Evolutionary conservation across 208 protist species (phyloP).

Genomic region (Acanthamoeba royreba): DNA sequence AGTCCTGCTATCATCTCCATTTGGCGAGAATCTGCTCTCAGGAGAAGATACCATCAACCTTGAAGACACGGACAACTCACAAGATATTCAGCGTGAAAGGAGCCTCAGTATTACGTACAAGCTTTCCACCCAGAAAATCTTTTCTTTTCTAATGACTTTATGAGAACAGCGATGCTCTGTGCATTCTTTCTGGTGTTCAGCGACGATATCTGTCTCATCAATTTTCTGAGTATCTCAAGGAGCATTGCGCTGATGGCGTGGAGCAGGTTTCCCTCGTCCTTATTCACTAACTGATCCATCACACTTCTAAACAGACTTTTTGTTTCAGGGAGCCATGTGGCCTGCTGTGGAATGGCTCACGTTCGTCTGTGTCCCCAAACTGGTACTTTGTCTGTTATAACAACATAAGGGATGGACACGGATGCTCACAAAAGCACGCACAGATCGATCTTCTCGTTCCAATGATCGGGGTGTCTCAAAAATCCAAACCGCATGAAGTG

Average conservation of each 20-base stretch:
- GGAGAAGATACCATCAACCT: background rate
- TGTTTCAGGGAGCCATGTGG: background rate
- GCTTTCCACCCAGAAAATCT: background rate
- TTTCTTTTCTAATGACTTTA: background rate
- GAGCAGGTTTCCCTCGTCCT: background rate
- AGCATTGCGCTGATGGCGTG: background rate
- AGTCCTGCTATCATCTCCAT: background rate
- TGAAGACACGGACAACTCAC: background rate
- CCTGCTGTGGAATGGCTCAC: background rate
- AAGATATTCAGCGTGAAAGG: background rate
- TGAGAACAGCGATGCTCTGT: background rate
- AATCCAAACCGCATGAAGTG: background rate
- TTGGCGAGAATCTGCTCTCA: background rate
- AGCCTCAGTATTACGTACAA: background rate
- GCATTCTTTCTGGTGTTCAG: background rate
- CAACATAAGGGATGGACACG: too few species aligned
- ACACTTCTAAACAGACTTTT: too few species aligned
- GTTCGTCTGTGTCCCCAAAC: background rate
- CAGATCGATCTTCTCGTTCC: background rate
- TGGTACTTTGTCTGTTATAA: background rate
- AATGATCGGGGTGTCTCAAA: background rate
- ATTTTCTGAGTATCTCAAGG: background rate
- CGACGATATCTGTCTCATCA: background rate
- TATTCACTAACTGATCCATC: too few species aligned
- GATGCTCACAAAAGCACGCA: too few species aligned